Percentiles rank a stretch among this genome's conserved stretches.
These are phyloP conservation scores for Peltaster fructicola DNA, from an alignment of 2,329 filamentous ascomycete species.

Conservation along the genomic window DNA sequence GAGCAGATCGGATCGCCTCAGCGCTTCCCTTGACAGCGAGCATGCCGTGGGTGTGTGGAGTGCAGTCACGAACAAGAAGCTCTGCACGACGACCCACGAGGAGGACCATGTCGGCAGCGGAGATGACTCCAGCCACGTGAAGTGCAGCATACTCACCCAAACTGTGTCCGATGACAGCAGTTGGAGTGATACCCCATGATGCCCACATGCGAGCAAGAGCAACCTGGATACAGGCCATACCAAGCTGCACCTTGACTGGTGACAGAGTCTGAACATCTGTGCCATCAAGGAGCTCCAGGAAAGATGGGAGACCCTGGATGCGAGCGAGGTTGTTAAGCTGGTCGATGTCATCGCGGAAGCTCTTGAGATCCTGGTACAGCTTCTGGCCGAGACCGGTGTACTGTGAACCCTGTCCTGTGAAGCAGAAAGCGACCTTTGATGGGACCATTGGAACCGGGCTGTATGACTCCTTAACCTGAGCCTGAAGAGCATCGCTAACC, in stretches of 20 bases:
- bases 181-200: slow-evolving; percentile 36
- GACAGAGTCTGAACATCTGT: slow-evolving; percentile 32
- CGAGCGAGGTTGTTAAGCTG: slow-evolving; percentile 30
- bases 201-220: slow-evolving; percentile 35
- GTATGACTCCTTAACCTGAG: slow-evolving; percentile 32
- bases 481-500: slow-evolving; percentile 27
- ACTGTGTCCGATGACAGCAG: slow-evolving; percentile 38
- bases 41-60: slow-evolving; percentile 49
- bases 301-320: slow-evolving; percentile 30
- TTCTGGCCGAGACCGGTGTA: slow-evolving; percentile 34
- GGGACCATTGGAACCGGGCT: slow-evolving; percentile 35
- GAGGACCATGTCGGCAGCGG: slow-evolving; percentile 52
- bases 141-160: slow-evolving; percentile 60
- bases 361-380: slow-evolving; percentile 30
- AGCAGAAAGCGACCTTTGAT: slow-evolving; percentile 33
- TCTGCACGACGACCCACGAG: slow-evolving; percentile 52
- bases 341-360: slow-evolving; percentile 32
- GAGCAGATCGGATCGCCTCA: slow-evolving; percentile 35
- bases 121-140: slow-evolving; percentile 51
- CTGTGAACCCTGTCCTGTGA: slow-evolving; percentile 35
- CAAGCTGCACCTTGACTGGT: slow-evolving; percentile 34
- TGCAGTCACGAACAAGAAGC: slow-evolving; percentile 48
- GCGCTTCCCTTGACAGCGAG: slow-evolving; percentile 37
- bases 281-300: slow-evolving; percentile 31
- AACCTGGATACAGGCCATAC: slow-evolving; percentile 35